Evolutionary conservation across 2,329 filamentous ascomycete genomes (phyloP).

Genomic region (Calonectria pteridis): DNA sequence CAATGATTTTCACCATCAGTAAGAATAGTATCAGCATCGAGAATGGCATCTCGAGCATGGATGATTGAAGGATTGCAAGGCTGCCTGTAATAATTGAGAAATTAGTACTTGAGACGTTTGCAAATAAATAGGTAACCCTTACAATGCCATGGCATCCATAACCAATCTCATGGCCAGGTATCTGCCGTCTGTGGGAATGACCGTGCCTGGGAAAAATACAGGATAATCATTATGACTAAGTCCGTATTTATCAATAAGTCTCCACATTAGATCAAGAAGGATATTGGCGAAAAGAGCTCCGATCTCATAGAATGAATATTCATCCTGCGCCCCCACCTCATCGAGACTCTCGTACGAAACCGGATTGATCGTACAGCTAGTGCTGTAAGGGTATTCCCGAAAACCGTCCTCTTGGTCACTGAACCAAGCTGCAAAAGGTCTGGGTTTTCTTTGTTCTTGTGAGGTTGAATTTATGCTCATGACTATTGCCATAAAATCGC

Average conservation of each 20-base stretch:
- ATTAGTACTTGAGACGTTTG: background rate
- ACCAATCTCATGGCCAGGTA: background rate
- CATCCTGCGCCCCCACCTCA: background rate
- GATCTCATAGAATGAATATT: background rate
- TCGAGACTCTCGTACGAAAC: background rate
- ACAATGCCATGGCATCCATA: background rate
- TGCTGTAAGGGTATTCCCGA: background rate
- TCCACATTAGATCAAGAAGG: background rate
- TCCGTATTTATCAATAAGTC: background rate
- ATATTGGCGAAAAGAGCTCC: background rate
- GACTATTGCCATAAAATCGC: conserved; percentile 64
- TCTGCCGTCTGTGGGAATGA: background rate
- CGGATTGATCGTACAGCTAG: background rate
- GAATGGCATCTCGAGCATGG: background rate
- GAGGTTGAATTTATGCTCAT: background rate
- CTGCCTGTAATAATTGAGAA: background rate
- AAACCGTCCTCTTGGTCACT: rapidly evolving
- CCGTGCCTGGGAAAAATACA: background rate
- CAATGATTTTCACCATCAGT: no score
- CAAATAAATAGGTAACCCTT: background rate
- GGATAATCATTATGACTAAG: background rate
- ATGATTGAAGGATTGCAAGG: background rate
- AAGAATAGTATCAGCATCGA: background rate
- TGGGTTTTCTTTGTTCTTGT: background rate
- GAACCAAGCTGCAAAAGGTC: background rate